Base-by-base conservation (phyloP, 1,139 yeast species). In the Debaryomyces sp. region DNA sequence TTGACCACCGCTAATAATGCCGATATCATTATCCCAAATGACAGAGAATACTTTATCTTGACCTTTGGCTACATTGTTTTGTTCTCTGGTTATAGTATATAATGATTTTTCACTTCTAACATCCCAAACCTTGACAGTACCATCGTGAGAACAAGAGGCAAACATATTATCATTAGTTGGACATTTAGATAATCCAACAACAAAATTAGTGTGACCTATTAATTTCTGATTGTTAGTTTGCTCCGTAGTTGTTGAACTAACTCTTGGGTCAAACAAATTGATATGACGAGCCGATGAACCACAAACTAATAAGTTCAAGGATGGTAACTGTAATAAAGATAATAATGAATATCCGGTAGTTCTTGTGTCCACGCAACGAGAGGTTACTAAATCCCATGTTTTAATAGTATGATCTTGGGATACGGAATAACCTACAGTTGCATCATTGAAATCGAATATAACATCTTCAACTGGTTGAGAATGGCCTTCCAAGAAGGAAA, bases 231-330 rank as follows among this genome's bases (percentile, higher is more conserved):
- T 71, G 5, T 81, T 74, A 12, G 79, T 71, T 44, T 66, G 70
- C 50, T 72, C 76, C 9, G 74, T 63, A 6, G 72, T 73, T 12
- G 56, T 73, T 47, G 59, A 66, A 33, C 62, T 54, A 44, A 70
- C 64, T 66, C 98, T 81, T 47, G 98, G 98, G 67, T 94, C 99
- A 64, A 90, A 96, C 54, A 92, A 75, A 53, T 91, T 87, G 57
- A 94, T 91, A 67, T 92, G 98, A 69, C 98, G 88, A 17, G 97
- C 97, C 12, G 96, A 87, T 4, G 97, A 91, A 18, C 99, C 99
- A 48, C 95, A 82, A 7, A 94, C 96, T 45, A 95, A 73, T 50
- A 94, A 75, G 54, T 86, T 82, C 52, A 82, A 73, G 51, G 75
- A 74, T 23, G 89, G 83, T 51, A 94, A 71, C 55, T 86, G 85